Evolutionary conservation across 208 protist species (phyloP), one percentile per base, ranked within the genome.

Genomic region (Wallacemonas sp.): DNA sequence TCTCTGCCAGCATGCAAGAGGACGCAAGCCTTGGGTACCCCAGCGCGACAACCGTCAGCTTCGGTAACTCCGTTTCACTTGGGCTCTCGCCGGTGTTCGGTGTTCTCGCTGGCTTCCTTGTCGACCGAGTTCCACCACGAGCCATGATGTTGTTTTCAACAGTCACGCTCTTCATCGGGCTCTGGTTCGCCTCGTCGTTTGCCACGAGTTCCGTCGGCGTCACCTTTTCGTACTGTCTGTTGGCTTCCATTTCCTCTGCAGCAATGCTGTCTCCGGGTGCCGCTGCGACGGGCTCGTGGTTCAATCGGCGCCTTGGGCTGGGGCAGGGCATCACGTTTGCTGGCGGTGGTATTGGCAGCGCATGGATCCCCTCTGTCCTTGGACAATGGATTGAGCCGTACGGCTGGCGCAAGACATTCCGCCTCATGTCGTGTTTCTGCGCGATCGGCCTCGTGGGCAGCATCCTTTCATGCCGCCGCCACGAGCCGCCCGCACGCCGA

Each of bases 351-450:
- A 55, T 90, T 30, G 88, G 88, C 37, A 94, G 83, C 52, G 75
- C 79, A 0, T 76, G 89, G 22, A 81, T 94, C 24, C 78, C 83
- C n/a, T 46, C 82, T 36, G 66, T 94, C 2, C 67, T 81, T 3
- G 88, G 82, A 32, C 68, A 78, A 12, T 86, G 79, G 68, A 75
- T 88, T 19, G 77, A 87, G 17, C 30, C 50, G 36, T 94, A 94
- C 58, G 84, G 84, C 57, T 94, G 87, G 87, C 84, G 87, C 38
- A 78, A 84, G 55, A 87, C 84, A 10, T 94, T 94, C 63, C 87
- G 82, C 1, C 68, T 90, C 59, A 87, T 88, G 79, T 89, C 84
- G 5, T 71, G 67, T 24, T 91, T 94, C 69, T 90, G 81, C 62
- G 68, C 78, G 9, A 88, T 91, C 62, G 87, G 84, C 0, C 59